Evolutionary conservation across 768 basidiomycete species (phyloP).

Genomic region (Saitozyma sp.): DNA sequence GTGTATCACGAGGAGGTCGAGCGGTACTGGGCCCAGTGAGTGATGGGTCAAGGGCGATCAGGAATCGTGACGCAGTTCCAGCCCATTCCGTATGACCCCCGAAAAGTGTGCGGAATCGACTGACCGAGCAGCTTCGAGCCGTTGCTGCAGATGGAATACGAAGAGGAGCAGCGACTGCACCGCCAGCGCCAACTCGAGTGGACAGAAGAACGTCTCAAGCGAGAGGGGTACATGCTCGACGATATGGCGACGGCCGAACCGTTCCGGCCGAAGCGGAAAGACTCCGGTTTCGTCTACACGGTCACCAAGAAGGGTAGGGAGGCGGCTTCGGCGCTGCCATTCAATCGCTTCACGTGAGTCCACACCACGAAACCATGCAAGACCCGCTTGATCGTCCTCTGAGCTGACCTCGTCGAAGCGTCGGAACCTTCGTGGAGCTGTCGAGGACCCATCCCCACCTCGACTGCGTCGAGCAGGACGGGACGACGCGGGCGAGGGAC

Average conservation of each 20-base stretch:
- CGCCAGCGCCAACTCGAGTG: constrained; percentile 68
- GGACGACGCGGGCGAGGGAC: constrained; percentile 53
- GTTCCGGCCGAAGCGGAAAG: not conserved
- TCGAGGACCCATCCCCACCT: constrained; percentile 63
- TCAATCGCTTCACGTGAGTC: constrained; percentile 70
- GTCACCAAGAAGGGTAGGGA: constrained; percentile 66
- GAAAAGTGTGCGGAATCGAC: not conserved
- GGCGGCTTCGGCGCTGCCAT: constrained; percentile 58
- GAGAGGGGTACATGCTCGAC: constrained; percentile 73
- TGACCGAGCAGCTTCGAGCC: constrained; percentile 56
- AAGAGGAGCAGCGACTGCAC: constrained; percentile 63
- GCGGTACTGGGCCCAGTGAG: constrained; percentile 48
- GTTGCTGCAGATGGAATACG: constrained; percentile 63
- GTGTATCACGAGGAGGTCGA: constrained; percentile 52
- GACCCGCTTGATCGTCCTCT: not conserved
- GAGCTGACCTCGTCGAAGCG: constrained; percentile 5
- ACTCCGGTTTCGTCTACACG: constrained; percentile 49
- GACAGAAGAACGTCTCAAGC: constrained; percentile 62
- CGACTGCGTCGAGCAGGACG: constrained; percentile 56
- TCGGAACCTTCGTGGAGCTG: constrained; percentile 57
- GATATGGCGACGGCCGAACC: constrained; percentile 57
- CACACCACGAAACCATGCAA: not conserved
- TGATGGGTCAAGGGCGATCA: not conserved
- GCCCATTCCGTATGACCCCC: not conserved
- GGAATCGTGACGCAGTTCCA: not conserved